Evolutionary conservation across 2,329 filamentous ascomycete species (phyloP).

Genomic region (Aspergillus ochraceus): DNA sequence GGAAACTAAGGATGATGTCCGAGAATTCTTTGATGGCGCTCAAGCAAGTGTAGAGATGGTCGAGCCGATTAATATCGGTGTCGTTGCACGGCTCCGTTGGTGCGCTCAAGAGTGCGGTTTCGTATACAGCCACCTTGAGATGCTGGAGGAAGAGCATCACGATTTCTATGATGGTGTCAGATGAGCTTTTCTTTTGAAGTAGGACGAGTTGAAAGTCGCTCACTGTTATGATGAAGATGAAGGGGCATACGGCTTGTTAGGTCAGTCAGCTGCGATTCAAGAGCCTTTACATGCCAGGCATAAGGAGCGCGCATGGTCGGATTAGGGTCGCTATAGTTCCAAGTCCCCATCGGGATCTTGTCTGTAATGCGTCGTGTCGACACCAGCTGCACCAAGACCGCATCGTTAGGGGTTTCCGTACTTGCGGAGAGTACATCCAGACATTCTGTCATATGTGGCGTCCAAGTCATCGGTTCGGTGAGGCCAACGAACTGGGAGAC

Average conservation of each 20-base stretch:
- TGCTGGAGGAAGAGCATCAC: conserved; percentile 14
- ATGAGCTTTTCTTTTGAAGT: neutral
- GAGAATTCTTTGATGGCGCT: conserved; percentile 38
- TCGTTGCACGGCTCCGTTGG: conserved; percentile 1
- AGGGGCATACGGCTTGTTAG: neutral
- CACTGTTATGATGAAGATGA: conserved; percentile 10
- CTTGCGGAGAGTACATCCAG: conserved; percentile 48
- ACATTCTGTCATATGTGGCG: conserved; percentile 57
- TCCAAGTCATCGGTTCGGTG: conserved; percentile 56
- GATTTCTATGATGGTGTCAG: conserved; percentile 1
- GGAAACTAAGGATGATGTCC: conserved; percentile 34
- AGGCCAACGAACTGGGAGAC: conserved; percentile 45
- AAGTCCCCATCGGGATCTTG: conserved; percentile 1
- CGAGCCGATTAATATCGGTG: conserved; percentile 12
- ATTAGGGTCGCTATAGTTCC: neutral
- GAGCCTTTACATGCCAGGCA: conserved; percentile 4
- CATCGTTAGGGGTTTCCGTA: conserved; percentile 51
- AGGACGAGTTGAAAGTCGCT: neutral
- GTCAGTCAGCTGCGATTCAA: conserved; percentile 4
- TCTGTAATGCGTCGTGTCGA: conserved; percentile 8
- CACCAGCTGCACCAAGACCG: conserved; percentile 38
- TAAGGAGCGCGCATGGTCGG: neutral
- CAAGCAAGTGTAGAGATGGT: conserved; percentile 38
- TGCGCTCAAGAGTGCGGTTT: conserved; percentile 14
- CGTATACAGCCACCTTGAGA: conserved; percentile 17